Percentiles rank a stretch among this genome's conserved stretches.
Conservation (phyloP, 2,329 filamentous ascomycete species). For the Claviceps lovelessii region DNA sequence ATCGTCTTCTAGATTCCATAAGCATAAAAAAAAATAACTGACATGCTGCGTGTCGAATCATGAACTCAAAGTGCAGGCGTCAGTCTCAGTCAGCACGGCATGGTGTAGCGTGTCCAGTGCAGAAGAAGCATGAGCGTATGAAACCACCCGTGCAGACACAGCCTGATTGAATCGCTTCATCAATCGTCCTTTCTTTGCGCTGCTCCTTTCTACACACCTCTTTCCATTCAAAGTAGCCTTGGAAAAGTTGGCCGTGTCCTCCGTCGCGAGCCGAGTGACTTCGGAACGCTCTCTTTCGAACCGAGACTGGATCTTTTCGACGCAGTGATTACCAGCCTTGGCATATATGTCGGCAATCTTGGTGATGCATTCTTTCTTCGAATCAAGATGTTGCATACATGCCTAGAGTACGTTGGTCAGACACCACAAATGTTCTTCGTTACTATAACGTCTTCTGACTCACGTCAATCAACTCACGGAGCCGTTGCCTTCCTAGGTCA, state of each 20-base stretch:
- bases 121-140: neutral
- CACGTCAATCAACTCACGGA: constrained; percentile 4
- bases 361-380: neutral
- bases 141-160: neutral
- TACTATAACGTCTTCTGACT: neutral
- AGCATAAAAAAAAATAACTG: neutral
- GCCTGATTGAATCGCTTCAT: neutral
- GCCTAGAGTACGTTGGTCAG: neutral
- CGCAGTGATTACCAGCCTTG: constrained; percentile 3
- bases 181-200: neutral
- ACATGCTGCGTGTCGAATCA: neutral
- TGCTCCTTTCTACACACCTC: neutral
- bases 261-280: neutral
- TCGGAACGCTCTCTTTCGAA: constrained; percentile 2
- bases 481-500: constrained; percentile 1
- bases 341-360: constrained; percentile 2
- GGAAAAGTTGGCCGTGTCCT: neutral
- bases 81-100: neutral
- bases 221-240: neutral
- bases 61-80: neutral
- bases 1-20: neutral
- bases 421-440: neutral
- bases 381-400: constrained; percentile 1
- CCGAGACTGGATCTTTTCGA: constrained; percentile 4
- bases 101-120: neutral